Evolutionary conservation across 768 basidiomycete species (phyloP).

Genomic region (Xanthoconium stramineum): DNA sequence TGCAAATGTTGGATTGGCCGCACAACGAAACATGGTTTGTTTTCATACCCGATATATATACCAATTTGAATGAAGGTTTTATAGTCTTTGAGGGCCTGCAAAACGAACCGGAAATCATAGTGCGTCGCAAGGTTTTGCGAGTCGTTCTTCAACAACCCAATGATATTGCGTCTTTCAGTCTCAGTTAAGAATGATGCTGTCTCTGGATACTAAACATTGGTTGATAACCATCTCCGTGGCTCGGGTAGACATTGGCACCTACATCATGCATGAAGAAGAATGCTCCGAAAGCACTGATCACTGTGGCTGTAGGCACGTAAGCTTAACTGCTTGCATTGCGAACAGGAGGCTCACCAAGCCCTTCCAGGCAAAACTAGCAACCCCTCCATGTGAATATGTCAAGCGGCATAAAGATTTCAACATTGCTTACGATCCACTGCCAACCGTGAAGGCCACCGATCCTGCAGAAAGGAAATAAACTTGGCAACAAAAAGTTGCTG

Average conservation of each 20-base stretch:
- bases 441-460: constrained; percentile 33
- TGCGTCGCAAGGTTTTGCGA: constrained; percentile 43
- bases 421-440: constrained; percentile 36
- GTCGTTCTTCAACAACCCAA: constrained; percentile 40
- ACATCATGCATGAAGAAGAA: constrained; percentile 58
- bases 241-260: constrained; percentile 6
- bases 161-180: constrained; percentile 38
- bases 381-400: constrained; percentile 6
- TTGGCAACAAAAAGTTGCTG: neutral
- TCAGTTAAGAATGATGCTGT: constrained; percentile 55
- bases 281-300: constrained; percentile 15
- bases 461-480: constrained; percentile 5
- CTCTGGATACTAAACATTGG: constrained; percentile 44
- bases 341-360: constrained; percentile 16
- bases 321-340: neutral
- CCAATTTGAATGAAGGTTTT: constrained; percentile 34
- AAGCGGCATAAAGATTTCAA: neutral
- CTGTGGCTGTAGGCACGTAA: constrained; percentile 17
- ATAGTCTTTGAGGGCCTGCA: constrained; percentile 48
- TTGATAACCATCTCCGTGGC: constrained; percentile 1
- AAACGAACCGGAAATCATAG: constrained; percentile 43
- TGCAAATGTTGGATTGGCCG: neutral
- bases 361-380: constrained; percentile 31
- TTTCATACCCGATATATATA: constrained; percentile 41
- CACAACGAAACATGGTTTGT: neutral